These are phyloP conservation scores for Biscutella laevigata DNA, from an alignment of 441 rosid genomes.

Conservation along the genomic window DNA sequence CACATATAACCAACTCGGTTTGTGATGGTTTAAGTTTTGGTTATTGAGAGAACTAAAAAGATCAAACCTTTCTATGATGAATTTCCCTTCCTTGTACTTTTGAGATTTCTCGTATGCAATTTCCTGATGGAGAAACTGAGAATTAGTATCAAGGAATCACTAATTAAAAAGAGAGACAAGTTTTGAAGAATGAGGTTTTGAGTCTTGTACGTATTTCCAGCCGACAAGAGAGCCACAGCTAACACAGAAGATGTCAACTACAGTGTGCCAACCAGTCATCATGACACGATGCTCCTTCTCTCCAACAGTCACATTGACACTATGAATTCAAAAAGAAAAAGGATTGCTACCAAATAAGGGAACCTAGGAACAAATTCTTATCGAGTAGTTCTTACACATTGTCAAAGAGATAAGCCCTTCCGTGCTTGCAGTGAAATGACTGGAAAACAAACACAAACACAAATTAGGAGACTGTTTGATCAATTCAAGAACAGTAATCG, in stretches of 20 bases:
- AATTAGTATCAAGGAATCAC: neutral
- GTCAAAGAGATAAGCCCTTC: slow-evolving; percentile 70
- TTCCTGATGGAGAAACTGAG: slow-evolving; percentile 33
- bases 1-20: neutral
- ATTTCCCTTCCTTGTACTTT: slow-evolving; percentile 80
- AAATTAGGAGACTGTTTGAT: slow-evolving; percentile 10
- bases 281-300: slow-evolving; percentile 57
- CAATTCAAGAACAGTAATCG: neutral
- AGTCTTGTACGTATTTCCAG: slow-evolving; percentile 71
- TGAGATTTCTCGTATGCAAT: slow-evolving; percentile 51
- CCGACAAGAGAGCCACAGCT: slow-evolving; percentile 78
- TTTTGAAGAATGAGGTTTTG: neutral
- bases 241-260: slow-evolving; percentile 75
- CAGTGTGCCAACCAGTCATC: slow-evolving; percentile 78
- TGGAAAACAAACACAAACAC: slow-evolving; percentile 30
- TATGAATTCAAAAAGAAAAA: slow-evolving; percentile 12
- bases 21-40: neutral
- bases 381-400: slow-evolving; percentile 49
- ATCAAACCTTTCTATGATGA: slow-evolving; percentile 62
- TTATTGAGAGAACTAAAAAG: neutral
- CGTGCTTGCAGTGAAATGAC: slow-evolving; percentile 67
- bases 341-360: neutral
- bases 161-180: neutral
- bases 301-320: slow-evolving; percentile 61
- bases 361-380: neutral